Base-by-base conservation (phyloP, 2,329 filamentous ascomycete genomes). In the Fusarium tanahbumbuense region DNA sequence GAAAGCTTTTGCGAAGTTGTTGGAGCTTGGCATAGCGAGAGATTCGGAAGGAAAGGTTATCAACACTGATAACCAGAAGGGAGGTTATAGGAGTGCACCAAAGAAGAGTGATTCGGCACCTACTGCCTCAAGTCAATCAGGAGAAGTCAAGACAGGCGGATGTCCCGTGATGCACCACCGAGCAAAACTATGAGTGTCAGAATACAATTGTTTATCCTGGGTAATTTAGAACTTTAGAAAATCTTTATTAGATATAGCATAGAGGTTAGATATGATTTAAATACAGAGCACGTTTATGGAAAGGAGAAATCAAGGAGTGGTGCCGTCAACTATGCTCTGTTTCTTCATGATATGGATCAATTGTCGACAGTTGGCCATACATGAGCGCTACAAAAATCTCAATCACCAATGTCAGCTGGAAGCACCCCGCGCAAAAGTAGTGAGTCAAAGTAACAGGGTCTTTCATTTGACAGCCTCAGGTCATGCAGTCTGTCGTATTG, bases 21-120 rank as follows among this genome's bases (percentile, higher is more conserved):
- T 60, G 3, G 57, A 60, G 13, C 54, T 60, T 18, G 57, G 57
- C 10, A 59, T 60, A 41, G 32, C 12, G 6, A 34, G 57, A 23
- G 42, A 60, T 1, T 7, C 42, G 5, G 27, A 60, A 7, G 54
- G 54, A 0, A 49, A 42, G 0, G n/a, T 59, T 2, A 32, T 27
- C 0, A 60, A 60, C 2, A 49, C 32, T 16, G 57, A 60, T 13
- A 60, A 60, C 3, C 30, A 59, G 15, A 60, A 60, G 41, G 54
- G 42, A 6, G 57, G 57, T 1, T 60, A 60, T 6, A 34, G 18
- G 2, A 60, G 57, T n/a, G 57, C 57, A 3, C 54, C 57, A 7
- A 59, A 59, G 2, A 60, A 60, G 54, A 60, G 57, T 15, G 57
- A 60, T 13, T 42, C 53, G 1, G 18, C 8, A 12, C 22, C 41